These are phyloP conservation scores for Exobasidium cylindrosporum DNA, from an alignment of 1,284 basidiomycete species.

Conservation along the genomic window DNA sequence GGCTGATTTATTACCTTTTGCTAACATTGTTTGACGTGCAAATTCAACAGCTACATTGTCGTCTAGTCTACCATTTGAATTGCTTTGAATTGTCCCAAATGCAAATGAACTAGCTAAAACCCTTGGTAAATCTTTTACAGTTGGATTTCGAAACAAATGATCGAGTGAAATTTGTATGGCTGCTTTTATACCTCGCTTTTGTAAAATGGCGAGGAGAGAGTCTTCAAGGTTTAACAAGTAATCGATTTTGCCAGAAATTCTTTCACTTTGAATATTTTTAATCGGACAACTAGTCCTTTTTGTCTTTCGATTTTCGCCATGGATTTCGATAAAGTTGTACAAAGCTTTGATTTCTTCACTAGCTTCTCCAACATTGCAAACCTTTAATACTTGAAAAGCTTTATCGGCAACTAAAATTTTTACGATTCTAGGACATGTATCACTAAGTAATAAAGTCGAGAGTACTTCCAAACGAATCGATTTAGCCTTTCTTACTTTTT, in stretches of 20 bases:
- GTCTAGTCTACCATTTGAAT: neutral
- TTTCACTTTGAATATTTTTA: neutral
- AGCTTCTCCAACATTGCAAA: neutral
- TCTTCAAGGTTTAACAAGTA: neutral
- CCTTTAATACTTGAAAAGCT: neutral
- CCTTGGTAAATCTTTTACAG: neutral
- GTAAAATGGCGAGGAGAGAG: neutral
- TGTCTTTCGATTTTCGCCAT: neutral
- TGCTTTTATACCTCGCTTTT: neutral
- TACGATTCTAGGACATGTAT: neutral
- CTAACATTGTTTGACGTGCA: neutral
- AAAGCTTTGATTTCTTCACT: neutral
- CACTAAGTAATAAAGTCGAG: neutral
- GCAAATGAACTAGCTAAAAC: neutral
- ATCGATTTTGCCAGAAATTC: neutral
- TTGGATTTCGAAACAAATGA: neutral
- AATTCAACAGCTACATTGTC: neutral
- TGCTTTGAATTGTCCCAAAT: neutral
- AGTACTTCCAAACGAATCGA: neutral
- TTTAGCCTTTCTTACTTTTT: neutral
- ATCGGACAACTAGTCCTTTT: neutral
- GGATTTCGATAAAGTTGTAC: neutral
- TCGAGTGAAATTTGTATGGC: neutral
- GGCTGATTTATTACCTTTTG: neutral
- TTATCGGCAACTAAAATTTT: neutral